A percentile compares a stretch with the other conserved stretches of the same genome.
These are phyloP conservation scores for Xylaria sp. DNA, from an alignment of 2,329 filamentous ascomycete genomes.

Conservation along the genomic window DNA sequence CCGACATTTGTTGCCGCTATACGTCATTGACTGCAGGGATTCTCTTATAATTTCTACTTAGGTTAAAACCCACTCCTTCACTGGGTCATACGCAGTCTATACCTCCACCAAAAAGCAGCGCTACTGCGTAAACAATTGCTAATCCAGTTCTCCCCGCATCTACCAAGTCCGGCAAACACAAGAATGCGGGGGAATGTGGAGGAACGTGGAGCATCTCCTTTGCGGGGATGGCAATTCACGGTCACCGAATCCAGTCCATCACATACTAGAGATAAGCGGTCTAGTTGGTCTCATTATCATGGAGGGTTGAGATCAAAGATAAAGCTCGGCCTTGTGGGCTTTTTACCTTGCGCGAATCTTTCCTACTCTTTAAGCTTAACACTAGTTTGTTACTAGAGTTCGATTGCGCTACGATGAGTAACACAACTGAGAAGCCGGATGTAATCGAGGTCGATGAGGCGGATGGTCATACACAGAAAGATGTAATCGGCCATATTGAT, in stretches of 20 bases:
- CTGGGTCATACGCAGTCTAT: too few relatives aligned
- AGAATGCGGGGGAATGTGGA: slow-evolving; percentile 17
- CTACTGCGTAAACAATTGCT: too few relatives aligned
- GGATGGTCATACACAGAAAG: slow-evolving; percentile 30
- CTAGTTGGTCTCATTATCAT: not conserved
- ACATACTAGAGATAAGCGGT: slow-evolving; percentile 6
- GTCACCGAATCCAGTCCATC: slow-evolving; percentile 15
- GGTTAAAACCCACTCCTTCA: too few relatives aligned
- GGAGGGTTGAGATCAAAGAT: not conserved
- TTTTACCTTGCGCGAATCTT: not conserved
- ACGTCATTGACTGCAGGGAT: too few relatives aligned
- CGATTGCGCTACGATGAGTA: slow-evolving; percentile 35
- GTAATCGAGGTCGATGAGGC: slow-evolving; percentile 34
- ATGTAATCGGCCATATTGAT: slow-evolving; percentile 40
- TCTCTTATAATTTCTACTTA: too few relatives aligned
- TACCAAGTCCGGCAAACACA: not conserved
- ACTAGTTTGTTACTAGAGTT: not conserved
- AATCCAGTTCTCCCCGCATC: slow-evolving; percentile 22
- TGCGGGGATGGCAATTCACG: slow-evolving; percentile 11
- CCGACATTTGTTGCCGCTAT: not conserved
- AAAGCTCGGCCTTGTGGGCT: not conserved
- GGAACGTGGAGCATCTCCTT: slow-evolving; percentile 9
- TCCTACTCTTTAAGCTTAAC: not conserved
- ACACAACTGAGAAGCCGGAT: slow-evolving; percentile 37
- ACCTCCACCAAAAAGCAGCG: too few relatives aligned